A percentile compares a stretch with the other conserved stretches of the same genome.
phyloP scores from a whole-genome alignment of 768 basidiomycete genomes.

The Suillus fuscotomentosus region DNA sequence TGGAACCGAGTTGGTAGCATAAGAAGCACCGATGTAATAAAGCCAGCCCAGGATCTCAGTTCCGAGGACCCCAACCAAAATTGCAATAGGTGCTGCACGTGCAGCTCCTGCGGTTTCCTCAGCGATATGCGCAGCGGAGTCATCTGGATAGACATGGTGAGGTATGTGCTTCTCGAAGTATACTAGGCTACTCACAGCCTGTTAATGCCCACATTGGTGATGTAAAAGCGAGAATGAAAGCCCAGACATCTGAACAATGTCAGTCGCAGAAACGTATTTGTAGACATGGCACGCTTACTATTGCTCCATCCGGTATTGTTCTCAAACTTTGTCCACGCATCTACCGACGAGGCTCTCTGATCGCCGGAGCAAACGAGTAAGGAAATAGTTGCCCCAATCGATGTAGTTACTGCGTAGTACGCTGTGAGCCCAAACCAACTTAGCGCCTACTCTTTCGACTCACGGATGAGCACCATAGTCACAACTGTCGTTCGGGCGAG shows the following conservation, averaged over 20 bases:
- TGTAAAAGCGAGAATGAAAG: conserved; percentile 25
- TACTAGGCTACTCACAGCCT: conserved; percentile 15
- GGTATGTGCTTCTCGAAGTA: background rate
- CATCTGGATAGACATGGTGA: conserved; percentile 28
- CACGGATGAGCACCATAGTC: conserved; percentile 17
- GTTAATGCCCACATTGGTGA: conserved; percentile 25
- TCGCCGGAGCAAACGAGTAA: conserved; percentile 18
- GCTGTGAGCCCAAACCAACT: background rate
- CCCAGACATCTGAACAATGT: conserved; percentile 18
- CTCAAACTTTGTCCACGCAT: conserved; percentile 24
- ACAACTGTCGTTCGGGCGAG: conserved; percentile 22
- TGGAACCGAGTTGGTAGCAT: conserved; percentile 39
- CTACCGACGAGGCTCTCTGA: conserved; percentile 13
- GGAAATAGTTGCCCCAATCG: conserved; percentile 15
- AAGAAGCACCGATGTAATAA: conserved; percentile 41
- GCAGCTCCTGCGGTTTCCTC: conserved; percentile 46
- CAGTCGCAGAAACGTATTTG: background rate
- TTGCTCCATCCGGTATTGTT: conserved; percentile 24
- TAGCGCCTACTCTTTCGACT: background rate
- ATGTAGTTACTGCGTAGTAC: conserved; percentile 16
- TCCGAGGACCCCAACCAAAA: conserved; percentile 39
- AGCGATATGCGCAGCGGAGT: conserved; percentile 47
- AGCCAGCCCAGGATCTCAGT: conserved; percentile 43
- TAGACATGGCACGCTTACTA: conserved; percentile 7
- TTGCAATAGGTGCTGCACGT: conserved; percentile 43